Percentiles rank a stretch among this genome's conserved stretches.
Evolutionary conservation across 805 yeast species (phyloP).

Genomic region (Candida dajiaensis): DNA sequence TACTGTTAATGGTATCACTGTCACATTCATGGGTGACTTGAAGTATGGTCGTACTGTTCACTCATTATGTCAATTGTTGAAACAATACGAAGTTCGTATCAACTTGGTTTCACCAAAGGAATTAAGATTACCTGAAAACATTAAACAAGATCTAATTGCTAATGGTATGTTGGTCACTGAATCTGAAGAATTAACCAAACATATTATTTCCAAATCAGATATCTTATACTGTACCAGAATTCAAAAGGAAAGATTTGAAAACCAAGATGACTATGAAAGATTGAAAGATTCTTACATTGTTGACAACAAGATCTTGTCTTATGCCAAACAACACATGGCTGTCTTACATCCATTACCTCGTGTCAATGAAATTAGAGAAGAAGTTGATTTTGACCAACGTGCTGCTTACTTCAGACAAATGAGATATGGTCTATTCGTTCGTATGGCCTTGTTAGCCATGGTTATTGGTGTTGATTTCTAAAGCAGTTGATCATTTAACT

Average conservation of each 20-base stretch:
- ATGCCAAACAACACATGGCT: slow-evolving; percentile 98
- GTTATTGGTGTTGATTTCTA: slow-evolving; percentile 90
- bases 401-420: slow-evolving; percentile 99
- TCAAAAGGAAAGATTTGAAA: slow-evolving; percentile 91
- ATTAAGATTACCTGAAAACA: slow-evolving; percentile 71
- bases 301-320: slow-evolving; percentile 82
- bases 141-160: slow-evolving; percentile 58
- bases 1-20: slow-evolving; percentile 95
- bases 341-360: slow-evolving; percentile 99
- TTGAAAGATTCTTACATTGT: slow-evolving; percentile 89
- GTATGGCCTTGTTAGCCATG: slow-evolving; percentile 98
- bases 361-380: slow-evolving; percentile 92
- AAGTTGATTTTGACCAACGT: slow-evolving; percentile 98
- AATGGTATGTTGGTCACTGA: slow-evolving; percentile 70
- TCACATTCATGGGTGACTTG: slow-evolving; percentile 98
- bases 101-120: slow-evolving; percentile 91
- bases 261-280: slow-evolving; percentile 71
- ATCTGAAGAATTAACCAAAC: slow-evolving; percentile 73
- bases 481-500: background rate
- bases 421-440: slow-evolving; percentile 96
- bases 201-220: slow-evolving; percentile 83
- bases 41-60: slow-evolving; percentile 98
- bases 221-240: slow-evolving; percentile 97
- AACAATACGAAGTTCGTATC: slow-evolving; percentile 87
- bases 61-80: slow-evolving; percentile 83